These are phyloP conservation scores for Mycena citricolor DNA, from an alignment of 1,284 basidiomycete species.

Conservation along the genomic window DNA sequence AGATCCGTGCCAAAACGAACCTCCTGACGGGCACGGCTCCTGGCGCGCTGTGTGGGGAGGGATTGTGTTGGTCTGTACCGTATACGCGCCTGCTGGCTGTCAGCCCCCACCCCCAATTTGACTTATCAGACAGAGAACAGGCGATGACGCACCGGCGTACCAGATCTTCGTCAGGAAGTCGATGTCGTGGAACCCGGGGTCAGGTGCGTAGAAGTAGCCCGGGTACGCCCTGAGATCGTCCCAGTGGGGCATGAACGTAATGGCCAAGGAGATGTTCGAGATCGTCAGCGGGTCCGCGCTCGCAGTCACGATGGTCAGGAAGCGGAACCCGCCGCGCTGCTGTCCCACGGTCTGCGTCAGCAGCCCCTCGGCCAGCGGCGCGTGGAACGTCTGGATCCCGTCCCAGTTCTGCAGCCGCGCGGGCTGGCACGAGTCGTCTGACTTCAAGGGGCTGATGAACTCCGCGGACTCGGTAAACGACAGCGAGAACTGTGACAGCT, in stretches of 20 bases:
- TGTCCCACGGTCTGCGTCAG: conserved; percentile 44
- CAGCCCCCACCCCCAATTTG: too few relatives aligned
- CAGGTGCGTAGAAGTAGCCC: conserved; percentile 49
- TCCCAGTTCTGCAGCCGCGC: conserved; percentile 33
- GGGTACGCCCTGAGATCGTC: conserved; percentile 45
- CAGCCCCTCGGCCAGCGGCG: conserved; percentile 34
- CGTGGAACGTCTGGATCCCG: conserved; percentile 30
- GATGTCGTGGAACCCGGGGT: conserved; percentile 42
- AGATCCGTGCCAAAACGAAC: conserved; percentile 24
- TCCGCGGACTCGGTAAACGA: conserved; percentile 50
- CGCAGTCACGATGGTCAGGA: conserved; percentile 46
- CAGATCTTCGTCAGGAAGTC: conserved; percentile 50
- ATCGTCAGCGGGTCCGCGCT: conserved; percentile 38
- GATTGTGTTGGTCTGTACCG: conserved; percentile 51
- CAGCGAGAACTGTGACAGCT: conserved; percentile 39
- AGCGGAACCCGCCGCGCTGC: conserved; percentile 52
- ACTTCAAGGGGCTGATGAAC: conserved; percentile 43
- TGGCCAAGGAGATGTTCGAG: conserved; percentile 44
- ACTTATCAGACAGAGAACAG: too few relatives aligned
- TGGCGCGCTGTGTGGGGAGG: conserved; percentile 44
- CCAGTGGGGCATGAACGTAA: conserved; percentile 49
- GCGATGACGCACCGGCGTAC: conserved; percentile 37
- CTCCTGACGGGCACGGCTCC: conserved; percentile 31
- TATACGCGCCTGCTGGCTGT: conserved; percentile 41
- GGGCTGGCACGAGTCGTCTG: conserved; percentile 44